Conservation (phyloP, 2,329 filamentous ascomycete genomes). For the Escovopsis sp. region DNA sequence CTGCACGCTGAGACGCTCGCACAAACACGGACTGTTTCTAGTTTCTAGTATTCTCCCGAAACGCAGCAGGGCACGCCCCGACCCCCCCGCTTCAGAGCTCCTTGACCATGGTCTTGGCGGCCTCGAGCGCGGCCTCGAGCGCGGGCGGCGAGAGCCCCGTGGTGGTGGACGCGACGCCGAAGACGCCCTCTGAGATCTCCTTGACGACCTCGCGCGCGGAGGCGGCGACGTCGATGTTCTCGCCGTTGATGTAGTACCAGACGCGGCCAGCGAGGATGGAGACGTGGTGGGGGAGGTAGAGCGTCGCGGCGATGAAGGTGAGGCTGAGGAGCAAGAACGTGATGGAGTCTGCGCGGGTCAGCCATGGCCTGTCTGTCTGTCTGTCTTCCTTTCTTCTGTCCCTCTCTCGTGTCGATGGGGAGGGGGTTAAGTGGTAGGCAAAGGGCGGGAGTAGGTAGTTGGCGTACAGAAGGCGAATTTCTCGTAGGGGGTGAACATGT, state of each 20-base stretch:
- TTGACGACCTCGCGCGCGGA: conserved; percentile 19
- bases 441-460: conserved; percentile 1
- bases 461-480: conserved; percentile 84
- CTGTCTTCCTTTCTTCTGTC: no score
- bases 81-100: conserved; percentile 16
- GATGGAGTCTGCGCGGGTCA: conserved; percentile 54
- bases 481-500: conserved; percentile 94
- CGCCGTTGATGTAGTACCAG: conserved; percentile 91
- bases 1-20: no score
- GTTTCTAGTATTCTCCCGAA: no score
- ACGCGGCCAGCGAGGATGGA: conserved; percentile 67
- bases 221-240: conserved; percentile 40
- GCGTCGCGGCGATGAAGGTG: conserved; percentile 68
- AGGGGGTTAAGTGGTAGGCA: not conserved
- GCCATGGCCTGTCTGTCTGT: no score
- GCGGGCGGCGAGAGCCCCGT: conserved; percentile 9
- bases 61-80: not conserved
- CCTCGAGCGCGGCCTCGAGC: conserved; percentile 5
- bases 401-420: not conserved
- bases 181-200: conserved; percentile 17
- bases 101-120: conserved; percentile 7
- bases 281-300: conserved; percentile 91
- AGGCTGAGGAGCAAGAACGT: conserved; percentile 82
- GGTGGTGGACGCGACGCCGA: conserved; percentile 12
- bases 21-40: no score